Base-by-base conservation (phyloP, 2,329 filamentous ascomycete genomes). In the Akanthomyces muscarius region DNA sequence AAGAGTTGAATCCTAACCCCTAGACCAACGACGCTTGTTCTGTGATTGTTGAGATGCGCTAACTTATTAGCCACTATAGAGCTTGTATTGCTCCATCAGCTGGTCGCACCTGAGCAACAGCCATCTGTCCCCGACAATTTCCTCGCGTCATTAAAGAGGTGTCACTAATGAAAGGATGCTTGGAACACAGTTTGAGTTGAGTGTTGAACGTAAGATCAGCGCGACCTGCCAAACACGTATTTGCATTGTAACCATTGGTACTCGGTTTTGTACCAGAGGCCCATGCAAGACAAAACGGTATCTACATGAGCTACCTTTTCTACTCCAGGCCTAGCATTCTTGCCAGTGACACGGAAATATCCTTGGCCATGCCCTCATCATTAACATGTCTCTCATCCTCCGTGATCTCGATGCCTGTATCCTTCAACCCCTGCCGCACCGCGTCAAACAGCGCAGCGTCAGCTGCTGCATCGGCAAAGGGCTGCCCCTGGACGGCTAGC, bases 341-440 rank as follows among this genome's bases (percentile, higher is more conserved):
- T 5, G 72, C 70, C 62, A 82, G 65, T 3, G 75, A 73, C 58
- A 79, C 73, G 1, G 81, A 82, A 47, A 83, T 73, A 47, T 78
- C 77, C 5, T 68, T 68, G 3, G 83, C 83, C 68, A 86, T 85
- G 0, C 69, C 70, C 16, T 73, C 70, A 62, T 87, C 80, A 68
- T 89, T 89, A 41, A 89, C 78, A 41, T 80, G 76, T 13, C 79
- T 74, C 11, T 76, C 68, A 60, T 85, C 80, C 45, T 83, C 76
- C 2, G 82, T 71, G 1, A 88, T 71, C 10, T 72, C 65, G 18
- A 89, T 81, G 0, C 74, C 76, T 23, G 74, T 83, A 0, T 73
- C 80, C 16, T 74, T 60, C 23, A 90, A 71, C 0, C 80, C 83
- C 0, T 75, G 66, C 54, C 74, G 77, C 18, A 90, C 72, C 0